These are phyloP conservation scores for Clarireedia paspali DNA, from an alignment of 2,329 filamentous ascomycete species.

Conservation along the genomic window DNA sequence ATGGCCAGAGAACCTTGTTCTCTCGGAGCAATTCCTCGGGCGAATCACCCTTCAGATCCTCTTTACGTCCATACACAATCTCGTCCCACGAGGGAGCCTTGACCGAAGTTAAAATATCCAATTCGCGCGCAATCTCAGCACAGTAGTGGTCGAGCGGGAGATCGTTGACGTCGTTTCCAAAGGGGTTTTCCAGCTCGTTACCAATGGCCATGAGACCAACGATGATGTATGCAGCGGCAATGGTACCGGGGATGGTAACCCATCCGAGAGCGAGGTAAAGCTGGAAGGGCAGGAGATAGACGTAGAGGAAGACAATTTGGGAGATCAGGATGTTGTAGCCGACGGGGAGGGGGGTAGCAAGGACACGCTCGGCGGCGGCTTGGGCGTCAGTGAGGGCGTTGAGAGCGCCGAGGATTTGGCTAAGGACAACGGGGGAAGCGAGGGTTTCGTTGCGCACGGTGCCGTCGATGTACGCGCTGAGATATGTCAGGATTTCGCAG, in stretches of 20 bases:
- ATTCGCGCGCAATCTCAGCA: slow-evolving; percentile 62
- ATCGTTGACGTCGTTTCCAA: slow-evolving; percentile 78
- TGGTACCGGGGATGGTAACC: slow-evolving; percentile 70
- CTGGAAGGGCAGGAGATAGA: slow-evolving; percentile 75
- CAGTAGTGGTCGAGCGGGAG: slow-evolving; percentile 71
- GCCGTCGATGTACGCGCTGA: slow-evolving; percentile 37
- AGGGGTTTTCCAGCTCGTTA: slow-evolving; percentile 78
- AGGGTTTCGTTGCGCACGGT: slow-evolving; percentile 31
- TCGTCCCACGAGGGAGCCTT: slow-evolving; percentile 17
- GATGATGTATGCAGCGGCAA: slow-evolving; percentile 73
- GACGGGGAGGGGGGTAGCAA: slow-evolving; percentile 74
- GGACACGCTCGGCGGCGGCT: slow-evolving; percentile 66
- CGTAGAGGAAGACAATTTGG: slow-evolving; percentile 82
- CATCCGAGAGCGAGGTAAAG: slow-evolving; percentile 56
- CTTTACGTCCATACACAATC: slow-evolving; percentile 11
- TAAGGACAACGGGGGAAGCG: slow-evolving; percentile 20
- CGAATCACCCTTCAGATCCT: not conserved
- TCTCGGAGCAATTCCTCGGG: slow-evolving; percentile 3
- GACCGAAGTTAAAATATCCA: slow-evolving; percentile 54
- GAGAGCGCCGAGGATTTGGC: slow-evolving; percentile 32
- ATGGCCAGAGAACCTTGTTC: slow-evolving; percentile 31
- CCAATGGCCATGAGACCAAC: slow-evolving; percentile 70
- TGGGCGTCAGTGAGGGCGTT: slow-evolving; percentile 63
- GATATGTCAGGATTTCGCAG: slow-evolving; percentile 68
- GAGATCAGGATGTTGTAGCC: slow-evolving; percentile 80